Percentiles rank a stretch among this genome's conserved stretches.
Conservation (phyloP, 2,329 filamentous ascomycete genomes). For the Trichoderma afroharzianum region DNA sequence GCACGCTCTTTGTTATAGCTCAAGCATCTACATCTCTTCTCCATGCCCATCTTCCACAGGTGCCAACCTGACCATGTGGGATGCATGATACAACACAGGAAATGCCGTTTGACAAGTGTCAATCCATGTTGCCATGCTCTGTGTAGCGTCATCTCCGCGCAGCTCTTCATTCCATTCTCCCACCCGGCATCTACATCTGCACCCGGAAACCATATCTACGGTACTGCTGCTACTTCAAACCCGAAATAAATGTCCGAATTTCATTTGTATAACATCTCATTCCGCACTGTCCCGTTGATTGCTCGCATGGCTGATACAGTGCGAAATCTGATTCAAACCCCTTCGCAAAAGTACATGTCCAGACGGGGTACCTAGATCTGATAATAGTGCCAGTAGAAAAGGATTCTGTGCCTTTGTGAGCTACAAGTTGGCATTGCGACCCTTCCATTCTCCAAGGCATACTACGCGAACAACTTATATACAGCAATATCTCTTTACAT, state of each 20-base stretch:
- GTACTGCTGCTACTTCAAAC: background rate
- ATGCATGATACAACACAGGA: background rate
- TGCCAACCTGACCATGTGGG: background rate
- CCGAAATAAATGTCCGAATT: background rate
- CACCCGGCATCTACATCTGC: background rate
- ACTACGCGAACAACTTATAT: too few relatives aligned
- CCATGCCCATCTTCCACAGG: background rate
- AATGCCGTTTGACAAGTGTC: background rate
- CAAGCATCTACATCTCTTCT: too few relatives aligned
- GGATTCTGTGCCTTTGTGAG: too few relatives aligned
- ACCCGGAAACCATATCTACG: background rate
- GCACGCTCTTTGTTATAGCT: too few relatives aligned
- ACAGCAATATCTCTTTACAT: too few relatives aligned
- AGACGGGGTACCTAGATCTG: too few relatives aligned
- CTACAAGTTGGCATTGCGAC: too few relatives aligned
- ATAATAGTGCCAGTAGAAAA: too few relatives aligned
- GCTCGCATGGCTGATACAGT: background rate
- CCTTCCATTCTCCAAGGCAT: too few relatives aligned
- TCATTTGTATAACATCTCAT: background rate
- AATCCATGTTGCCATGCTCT: background rate
- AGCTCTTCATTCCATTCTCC: background rate
- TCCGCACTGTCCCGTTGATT: background rate
- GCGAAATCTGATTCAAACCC: too few relatives aligned
- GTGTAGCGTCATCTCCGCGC: background rate
- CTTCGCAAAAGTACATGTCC: too few relatives aligned